Evolutionary conservation across 2,329 filamentous ascomycete genomes (phyloP), one percentile per base, ranked within the genome.

Genomic region (Colletotrichum zoysiae): DNA sequence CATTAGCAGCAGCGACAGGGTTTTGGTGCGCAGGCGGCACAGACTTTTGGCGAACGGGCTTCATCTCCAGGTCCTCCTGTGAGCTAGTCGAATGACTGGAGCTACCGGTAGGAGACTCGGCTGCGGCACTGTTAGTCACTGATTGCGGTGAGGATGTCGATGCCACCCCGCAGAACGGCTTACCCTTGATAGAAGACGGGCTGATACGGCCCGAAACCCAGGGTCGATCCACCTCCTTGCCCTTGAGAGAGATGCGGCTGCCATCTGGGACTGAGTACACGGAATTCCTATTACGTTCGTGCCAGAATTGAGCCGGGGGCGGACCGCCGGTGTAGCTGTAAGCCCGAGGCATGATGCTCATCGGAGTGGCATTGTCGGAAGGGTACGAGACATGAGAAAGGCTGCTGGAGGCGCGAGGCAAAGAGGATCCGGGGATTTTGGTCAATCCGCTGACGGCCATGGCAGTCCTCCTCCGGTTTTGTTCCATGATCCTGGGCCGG

Each of bases 381-480:
- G 85, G 84, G 70, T 85, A 87, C 7, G 85, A 84, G 46, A 85
- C 83, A 71, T 83, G 80, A 0, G 86, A 85, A 12, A 86, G 78
- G 51, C 82, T 81, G 79, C 85, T 87, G 67, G 82, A 81, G 42
- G 84, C 82, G n/a, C 86, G 84, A n/a, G 85, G 82, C 1, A 78
- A 76, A 48, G 65, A 65, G 16, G 61, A 48, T 9, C 78, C 79
- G 1, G 81, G 80, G 75, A 83, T 81, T 74, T 79, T 77, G 56
- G 82, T 79, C 46, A 81, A 74, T 44, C 81, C 79, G 64, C 76
- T 84, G 12, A 82, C 80, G n/a, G 80, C 81, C 80, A 86, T 85
- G 60, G 84, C 84, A 75, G 82, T 87, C 74, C 86, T 82, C 70
- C 83, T 82, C 65, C 82, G 82, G 78, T 88, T 87, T 75, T 86